Base-by-base conservation (phyloP, 495 filamentous ascomycete species). In the Penicillium herquei region DNA sequence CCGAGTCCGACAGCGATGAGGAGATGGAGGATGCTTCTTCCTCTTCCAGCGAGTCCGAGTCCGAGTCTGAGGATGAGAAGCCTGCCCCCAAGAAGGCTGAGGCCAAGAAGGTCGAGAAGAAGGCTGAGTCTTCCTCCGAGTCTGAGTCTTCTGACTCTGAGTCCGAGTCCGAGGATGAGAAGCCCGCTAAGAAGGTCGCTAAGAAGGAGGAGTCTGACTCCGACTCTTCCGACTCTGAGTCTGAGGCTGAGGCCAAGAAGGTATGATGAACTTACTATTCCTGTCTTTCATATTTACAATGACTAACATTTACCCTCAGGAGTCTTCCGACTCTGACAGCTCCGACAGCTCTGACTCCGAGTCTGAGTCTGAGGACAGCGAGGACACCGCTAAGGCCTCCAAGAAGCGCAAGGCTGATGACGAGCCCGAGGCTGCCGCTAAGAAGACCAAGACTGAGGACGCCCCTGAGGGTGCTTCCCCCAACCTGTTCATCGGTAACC, bases 321-420 rank as follows among this genome's bases (percentile, higher is more conserved):
- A 70, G 50, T 69, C 69, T 57, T 70, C 59, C 17, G 18, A 51
- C 67, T 56, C 55, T 12, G 69, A 70, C 49, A 69, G 52, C 58
- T 69, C 66, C 39, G 70, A 72, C 58, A 68, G 66, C 47, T 65
- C 52, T 52, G 70, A 67, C 53, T 80, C 76, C 51, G 81, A 85
- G 66, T 79, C 81, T 45, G 78, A 79, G 45, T 70, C 68, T 42
- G 72, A 74, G 41, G 76, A 79, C 37, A 70, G 64, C 50, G 74
- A 79, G 49, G 68, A 76, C 51, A 77, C 82, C 56, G 61, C 70
- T 34, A 73, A 72, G 64, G 59, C 62, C 59, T 80, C 82, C 61
- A 95, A 94, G 85, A 95, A 96, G 84, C 92, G 92, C 77, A 96
- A 96, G 83, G 90, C 90, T 51, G 87, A 87, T 45, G 77, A 86